Conservation (phyloP, 495 filamentous ascomycete species). For the Penicillium cataractarum region DNA sequence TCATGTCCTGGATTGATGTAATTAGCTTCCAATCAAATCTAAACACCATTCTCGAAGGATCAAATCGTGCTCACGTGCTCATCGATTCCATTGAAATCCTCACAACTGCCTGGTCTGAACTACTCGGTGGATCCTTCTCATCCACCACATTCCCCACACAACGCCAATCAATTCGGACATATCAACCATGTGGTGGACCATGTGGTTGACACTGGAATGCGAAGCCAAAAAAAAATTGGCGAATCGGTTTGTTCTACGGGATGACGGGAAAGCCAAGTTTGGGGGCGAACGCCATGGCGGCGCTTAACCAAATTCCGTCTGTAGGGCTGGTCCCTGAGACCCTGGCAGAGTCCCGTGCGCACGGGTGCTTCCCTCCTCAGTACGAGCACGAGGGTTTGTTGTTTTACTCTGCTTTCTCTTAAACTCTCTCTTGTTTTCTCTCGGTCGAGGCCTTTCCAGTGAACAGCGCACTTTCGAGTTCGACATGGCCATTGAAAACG, state of each 20-base stretch:
- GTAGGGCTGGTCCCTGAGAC: background rate
- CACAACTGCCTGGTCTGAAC: background rate
- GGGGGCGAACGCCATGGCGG: background rate
- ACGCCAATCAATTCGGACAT: constrained; percentile 2
- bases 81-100: background rate
- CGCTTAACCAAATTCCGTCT: background rate
- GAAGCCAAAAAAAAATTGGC: background rate
- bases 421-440: background rate
- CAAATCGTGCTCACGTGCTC: background rate
- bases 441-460: background rate
- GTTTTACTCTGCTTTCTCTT: background rate
- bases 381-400: background rate
- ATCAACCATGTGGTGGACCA: background rate
- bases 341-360: background rate
- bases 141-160: background rate
- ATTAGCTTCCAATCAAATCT: constrained; percentile 1
- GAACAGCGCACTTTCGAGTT: background rate
- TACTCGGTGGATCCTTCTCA: background rate
- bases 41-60: background rate
- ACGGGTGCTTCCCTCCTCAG: no score
- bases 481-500: background rate
- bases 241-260: background rate
- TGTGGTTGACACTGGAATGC: constrained; percentile 10
- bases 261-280: background rate
- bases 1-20: constrained; percentile 1